These are phyloP conservation scores for Penicillium paradoxum DNA, from an alignment of 495 filamentous ascomycete species.

Conservation along the genomic window DNA sequence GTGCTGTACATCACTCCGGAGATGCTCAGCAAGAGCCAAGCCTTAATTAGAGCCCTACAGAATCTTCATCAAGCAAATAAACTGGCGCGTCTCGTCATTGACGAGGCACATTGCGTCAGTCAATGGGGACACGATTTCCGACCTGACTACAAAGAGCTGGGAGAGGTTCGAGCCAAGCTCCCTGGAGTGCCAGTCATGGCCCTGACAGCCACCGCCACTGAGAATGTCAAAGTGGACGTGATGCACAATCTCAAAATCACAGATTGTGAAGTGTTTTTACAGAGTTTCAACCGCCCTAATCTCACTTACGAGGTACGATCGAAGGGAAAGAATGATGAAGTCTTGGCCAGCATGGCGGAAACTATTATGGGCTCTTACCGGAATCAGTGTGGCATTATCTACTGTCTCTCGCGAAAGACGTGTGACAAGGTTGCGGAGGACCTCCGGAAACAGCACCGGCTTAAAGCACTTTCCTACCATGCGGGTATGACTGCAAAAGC, in stretches of 20 bases:
- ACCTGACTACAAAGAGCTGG: constrained; percentile 88
- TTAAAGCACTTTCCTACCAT: constrained; percentile 82
- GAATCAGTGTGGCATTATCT: constrained; percentile 84
- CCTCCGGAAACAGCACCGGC: constrained; percentile 53
- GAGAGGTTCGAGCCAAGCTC: constrained; percentile 61
- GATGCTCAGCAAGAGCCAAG: constrained; percentile 78
- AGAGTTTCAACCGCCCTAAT: constrained; percentile 94
- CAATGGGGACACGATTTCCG: constrained; percentile 99
- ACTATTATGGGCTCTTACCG: constrained; percentile 62
- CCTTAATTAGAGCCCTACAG: constrained; percentile 56
- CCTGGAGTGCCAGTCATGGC: constrained; percentile 86
- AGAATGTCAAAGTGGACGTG: constrained; percentile 85
- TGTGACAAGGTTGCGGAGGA: constrained; percentile 75
- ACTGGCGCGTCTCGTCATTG: constrained; percentile 89
- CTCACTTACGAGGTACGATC: constrained; percentile 75
- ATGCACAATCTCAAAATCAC: constrained; percentile 81
- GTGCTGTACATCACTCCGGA: constrained; percentile 94
- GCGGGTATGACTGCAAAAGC: constrained; percentile 62
- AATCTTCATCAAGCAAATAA: constrained; percentile 58
- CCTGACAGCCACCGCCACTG: constrained; percentile 88
- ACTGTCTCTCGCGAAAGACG: constrained; percentile 78
- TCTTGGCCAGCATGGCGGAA: constrained; percentile 62
- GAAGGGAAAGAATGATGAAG: constrained; percentile 51
- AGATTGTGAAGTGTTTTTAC: constrained; percentile 68
- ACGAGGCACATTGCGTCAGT: constrained; percentile 97